phyloP scores from a whole-genome alignment of 108 stramenopile species.

The Seminavis robusta region DNA sequence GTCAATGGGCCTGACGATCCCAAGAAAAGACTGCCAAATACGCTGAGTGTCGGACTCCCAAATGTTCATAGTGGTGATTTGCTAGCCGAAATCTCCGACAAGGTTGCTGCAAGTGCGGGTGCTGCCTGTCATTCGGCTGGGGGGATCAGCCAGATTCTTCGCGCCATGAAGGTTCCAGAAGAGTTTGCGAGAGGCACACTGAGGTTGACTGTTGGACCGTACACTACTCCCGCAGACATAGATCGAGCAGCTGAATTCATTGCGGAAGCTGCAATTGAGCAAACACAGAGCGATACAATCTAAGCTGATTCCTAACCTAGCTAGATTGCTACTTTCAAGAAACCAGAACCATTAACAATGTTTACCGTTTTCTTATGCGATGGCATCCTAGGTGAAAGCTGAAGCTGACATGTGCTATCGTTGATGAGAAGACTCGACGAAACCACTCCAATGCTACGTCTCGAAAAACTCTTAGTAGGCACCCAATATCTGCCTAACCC shows the following conservation, averaged over 20 bases:
- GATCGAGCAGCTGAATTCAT: constrained; percentile 79
- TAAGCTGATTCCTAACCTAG: not conserved
- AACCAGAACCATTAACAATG: too few relatives aligned
- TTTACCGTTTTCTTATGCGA: too few relatives aligned
- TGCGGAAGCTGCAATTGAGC: constrained; percentile 43
- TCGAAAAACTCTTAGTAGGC: too few relatives aligned
- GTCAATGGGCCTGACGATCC: constrained; percentile 80
- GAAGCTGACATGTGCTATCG: too few relatives aligned
- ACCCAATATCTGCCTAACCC: too few relatives aligned
- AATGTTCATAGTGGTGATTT: constrained; percentile 54
- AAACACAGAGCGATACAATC: constrained; percentile 4
- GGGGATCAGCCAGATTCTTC: constrained; percentile 71
- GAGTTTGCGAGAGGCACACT: constrained; percentile 87
- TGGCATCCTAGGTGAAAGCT: too few relatives aligned
- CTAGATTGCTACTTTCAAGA: too few relatives aligned
- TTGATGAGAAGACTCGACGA: too few relatives aligned
- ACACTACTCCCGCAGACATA: constrained; percentile 74
- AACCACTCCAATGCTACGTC: too few relatives aligned
- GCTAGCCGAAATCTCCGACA: constrained; percentile 51
- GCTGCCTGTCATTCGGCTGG: constrained; percentile 84
- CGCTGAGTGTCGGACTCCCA: constrained; percentile 83
- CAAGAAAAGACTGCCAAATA: constrained; percentile 82
- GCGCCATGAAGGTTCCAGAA: constrained; percentile 82
- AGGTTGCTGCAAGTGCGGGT: constrained; percentile 88
- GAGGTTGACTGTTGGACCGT: constrained; percentile 87